Base-by-base conservation (phyloP, 1,139 yeast species). In the Saccharomyces hybrid region DNA sequence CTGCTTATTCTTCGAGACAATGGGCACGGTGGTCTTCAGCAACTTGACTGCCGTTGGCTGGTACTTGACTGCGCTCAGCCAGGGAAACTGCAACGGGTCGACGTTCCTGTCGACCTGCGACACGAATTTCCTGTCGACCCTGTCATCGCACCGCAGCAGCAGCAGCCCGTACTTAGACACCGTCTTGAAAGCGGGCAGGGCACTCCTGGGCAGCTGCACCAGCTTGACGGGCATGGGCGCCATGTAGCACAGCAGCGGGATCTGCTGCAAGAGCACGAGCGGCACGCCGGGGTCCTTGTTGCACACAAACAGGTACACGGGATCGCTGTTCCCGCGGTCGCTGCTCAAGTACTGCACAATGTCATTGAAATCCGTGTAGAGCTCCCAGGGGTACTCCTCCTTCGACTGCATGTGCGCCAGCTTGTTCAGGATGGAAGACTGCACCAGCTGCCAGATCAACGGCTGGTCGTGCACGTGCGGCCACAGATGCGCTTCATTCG, bases 391-490 rank as follows among this genome's bases (percentile, higher is more conserved):
- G 62, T 63, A 62, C 14, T 61, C 52, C 1, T 46, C 48, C 28
- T n/a, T 16, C 2, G 58, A 54, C 6, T 47, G 26, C 3, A 59
- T 48, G 26, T 58, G 56, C 4, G 50, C 47, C 26, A 58, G 54
- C 49, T 60, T 59, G 21, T 55, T 55, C 48, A 65, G 54, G n/a
- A 66, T 57, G 12, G 57, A 57, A 12, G 58, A 55, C 47, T 61
- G 57, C 24, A 66, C 49, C 49, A 64, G 54, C 48, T 66, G 63
- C 52, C 63, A 55, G 8, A 66, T 63, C 9, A 65, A 48, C 12
- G 56, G 57, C 50, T 63, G 71, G 34, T 67, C 67, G 2, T 53
- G 49, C 2, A 68, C 69, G 42, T 54, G 64, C 9, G 71, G 71
- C 67, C 69, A 68, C 47, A 56, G 47, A 29, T 58, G 58, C 1